Conservation (phyloP, 1,284 basidiomycete genomes). For the Laetiporus sulphureus region DNA sequence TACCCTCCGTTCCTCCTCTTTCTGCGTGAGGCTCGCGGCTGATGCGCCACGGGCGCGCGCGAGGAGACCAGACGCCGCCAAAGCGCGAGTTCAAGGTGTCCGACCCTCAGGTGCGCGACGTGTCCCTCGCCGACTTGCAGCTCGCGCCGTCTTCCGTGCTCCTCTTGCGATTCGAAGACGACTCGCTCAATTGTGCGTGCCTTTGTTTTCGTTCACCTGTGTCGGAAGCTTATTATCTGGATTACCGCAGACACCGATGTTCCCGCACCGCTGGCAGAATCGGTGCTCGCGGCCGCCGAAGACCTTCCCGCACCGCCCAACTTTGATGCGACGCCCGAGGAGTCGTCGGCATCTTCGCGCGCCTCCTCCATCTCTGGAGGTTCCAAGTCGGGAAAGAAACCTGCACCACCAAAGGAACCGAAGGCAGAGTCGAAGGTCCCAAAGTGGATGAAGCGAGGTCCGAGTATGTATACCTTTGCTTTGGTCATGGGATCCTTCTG, state of each 20-base stretch:
- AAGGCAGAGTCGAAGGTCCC: slow-evolving; percentile 54
- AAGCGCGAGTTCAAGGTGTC: slow-evolving; percentile 76
- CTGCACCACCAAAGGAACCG: slow-evolving; percentile 2
- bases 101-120: slow-evolving; percentile 62
- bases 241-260: slow-evolving; percentile 24
- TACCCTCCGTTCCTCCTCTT: not conserved
- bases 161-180: slow-evolving; percentile 69
- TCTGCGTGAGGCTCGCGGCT: not conserved
- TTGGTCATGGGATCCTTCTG: too few species aligned
- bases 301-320: slow-evolving; percentile 53
- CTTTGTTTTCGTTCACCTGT: too few species aligned
- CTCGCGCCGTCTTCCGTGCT: slow-evolving; percentile 78
- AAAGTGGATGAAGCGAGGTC: slow-evolving; percentile 62
- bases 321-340: slow-evolving; percentile 20
- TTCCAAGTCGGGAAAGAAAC: not conserved
- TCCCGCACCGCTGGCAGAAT: slow-evolving; percentile 60
- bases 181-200: slow-evolving; percentile 58
- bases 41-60: not conserved
- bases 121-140: slow-evolving; percentile 62
- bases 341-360: slow-evolving; percentile 6
- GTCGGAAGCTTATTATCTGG: slow-evolving; percentile 2
- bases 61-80: slow-evolving; percentile 73
- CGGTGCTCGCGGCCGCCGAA: slow-evolving; percentile 47
- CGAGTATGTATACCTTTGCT: slow-evolving; percentile 23
- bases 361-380: slow-evolving; percentile 6